Percentiles rank a stretch among this genome's conserved stretches.
These are phyloP conservation scores for Leishmania amazonensis DNA, from an alignment of 208 protist genomes.

Conservation along the genomic window DNA sequence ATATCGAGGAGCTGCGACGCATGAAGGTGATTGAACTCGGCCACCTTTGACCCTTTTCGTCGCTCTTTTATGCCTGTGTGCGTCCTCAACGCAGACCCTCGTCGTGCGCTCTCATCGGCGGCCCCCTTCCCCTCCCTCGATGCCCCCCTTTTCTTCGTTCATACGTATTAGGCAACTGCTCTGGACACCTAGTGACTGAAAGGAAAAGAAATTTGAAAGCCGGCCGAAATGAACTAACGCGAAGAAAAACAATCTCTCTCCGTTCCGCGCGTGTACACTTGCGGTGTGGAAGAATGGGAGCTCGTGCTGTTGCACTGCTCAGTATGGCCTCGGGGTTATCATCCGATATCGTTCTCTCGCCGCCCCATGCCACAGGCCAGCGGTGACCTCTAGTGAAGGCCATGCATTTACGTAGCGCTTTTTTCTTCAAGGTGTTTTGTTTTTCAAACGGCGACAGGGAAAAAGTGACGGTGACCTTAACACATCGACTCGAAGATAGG, in stretches of 20 bases:
- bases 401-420: neutral
- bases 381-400: neutral
- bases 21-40: conserved; percentile 50
- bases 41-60: conserved; percentile 37
- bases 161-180: neutral
- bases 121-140: neutral
- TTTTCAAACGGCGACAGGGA: neutral
- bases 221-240: neutral
- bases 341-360: neutral
- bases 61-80: neutral
- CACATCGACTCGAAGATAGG: neutral
- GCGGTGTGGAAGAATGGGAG: neutral
- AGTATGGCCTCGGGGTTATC: neutral
- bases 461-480: neutral
- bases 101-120: neutral
- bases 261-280: neutral
- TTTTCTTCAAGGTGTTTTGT: neutral
- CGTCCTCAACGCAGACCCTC: neutral
- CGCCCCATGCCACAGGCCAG: neutral
- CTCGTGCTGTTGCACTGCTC: neutral
- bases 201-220: neutral
- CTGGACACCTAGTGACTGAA: neutral
- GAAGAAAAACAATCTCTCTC: neutral
- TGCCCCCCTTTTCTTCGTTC: neutral
- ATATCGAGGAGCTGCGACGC: conserved; percentile 66